phyloP scores from a whole-genome alignment of 148 eudicot species.

The Vaccinium vitisidaea region DNA sequence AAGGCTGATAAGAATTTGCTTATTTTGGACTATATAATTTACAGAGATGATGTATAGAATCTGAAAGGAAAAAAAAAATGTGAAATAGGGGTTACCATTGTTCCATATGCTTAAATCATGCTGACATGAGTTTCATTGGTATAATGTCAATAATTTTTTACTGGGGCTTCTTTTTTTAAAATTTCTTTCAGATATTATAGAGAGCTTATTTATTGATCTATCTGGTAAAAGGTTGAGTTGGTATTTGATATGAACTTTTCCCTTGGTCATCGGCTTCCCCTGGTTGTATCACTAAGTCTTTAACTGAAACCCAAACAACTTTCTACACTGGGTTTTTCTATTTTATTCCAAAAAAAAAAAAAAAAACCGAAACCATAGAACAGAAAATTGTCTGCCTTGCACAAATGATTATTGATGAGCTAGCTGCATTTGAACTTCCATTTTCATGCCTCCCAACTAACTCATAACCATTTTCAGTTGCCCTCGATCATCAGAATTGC shows the following conservation, averaged over 20 bases:
- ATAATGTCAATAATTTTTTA: not conserved
- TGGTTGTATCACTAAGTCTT: not conserved
- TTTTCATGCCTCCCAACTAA: not conserved
- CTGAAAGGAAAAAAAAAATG: not conserved
- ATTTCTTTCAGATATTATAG: not conserved
- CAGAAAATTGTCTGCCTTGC: not conserved
- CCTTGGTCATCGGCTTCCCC: not conserved
- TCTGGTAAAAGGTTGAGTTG: not conserved
- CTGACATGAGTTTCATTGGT: not conserved
- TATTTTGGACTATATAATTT: not conserved
- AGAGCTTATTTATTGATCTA: not conserved
- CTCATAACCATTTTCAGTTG: not conserved
- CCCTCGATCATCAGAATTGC: not conserved
- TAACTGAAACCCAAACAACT: not conserved
- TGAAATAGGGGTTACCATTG: not conserved
- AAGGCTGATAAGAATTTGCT: not conserved
- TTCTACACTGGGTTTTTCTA: not conserved
- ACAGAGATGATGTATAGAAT: not conserved
- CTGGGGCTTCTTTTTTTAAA: not conserved
- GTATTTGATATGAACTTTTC: not conserved
- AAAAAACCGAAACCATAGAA: not conserved
- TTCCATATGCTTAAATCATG: not conserved
- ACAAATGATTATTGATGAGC: not conserved
- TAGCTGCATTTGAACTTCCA: not conserved
- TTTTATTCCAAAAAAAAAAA: not conserved